These are phyloP conservation scores for Pseudogymnoascus sp. DNA, from an alignment of 2,329 filamentous ascomycete genomes.

Conservation along the genomic window DNA sequence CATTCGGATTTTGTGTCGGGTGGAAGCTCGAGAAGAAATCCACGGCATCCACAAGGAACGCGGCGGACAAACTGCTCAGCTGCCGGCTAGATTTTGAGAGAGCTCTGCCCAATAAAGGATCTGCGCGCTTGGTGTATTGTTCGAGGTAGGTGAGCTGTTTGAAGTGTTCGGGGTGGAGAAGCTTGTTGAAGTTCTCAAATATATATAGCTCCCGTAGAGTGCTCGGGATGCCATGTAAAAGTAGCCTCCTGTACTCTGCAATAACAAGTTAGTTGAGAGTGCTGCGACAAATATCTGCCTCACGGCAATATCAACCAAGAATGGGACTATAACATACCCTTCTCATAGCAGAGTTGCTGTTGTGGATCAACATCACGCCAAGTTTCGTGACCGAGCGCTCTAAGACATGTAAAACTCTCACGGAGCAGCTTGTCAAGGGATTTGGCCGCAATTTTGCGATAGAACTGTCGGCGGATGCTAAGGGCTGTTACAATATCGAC, in stretches of 20 bases:
- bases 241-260: slow-evolving; percentile 23
- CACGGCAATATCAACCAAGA: slow-evolving; percentile 4
- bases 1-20: neutral
- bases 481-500: slow-evolving; percentile 16
- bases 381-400: slow-evolving; percentile 15
- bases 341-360: slow-evolving; percentile 16
- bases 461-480: slow-evolving; percentile 19
- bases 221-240: slow-evolving; percentile 13
- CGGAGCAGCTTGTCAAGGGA: slow-evolving; percentile 16
- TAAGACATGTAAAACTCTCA: slow-evolving; percentile 15
- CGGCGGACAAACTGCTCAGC: slow-evolving; percentile 19
- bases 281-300: no score
- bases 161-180: slow-evolving; percentile 10
- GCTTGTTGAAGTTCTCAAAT: slow-evolving; percentile 15
- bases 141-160: neutral
- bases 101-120: slow-evolving; percentile 13
- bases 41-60: slow-evolving; percentile 19
- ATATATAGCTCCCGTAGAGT: slow-evolving; percentile 14
- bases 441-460: slow-evolving; percentile 16
- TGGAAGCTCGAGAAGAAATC: slow-evolving; percentile 15
- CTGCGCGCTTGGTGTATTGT: neutral
- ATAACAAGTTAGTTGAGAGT: slow-evolving; percentile 13
- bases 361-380: slow-evolving; percentile 18
- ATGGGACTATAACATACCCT: slow-evolving; percentile 14
- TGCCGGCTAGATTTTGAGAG: slow-evolving; percentile 17